Evolutionary conservation across 2,329 filamentous ascomycete genomes (phyloP), one percentile per base, ranked within the genome.

Genomic region (Trichoderma harzianum): DNA sequence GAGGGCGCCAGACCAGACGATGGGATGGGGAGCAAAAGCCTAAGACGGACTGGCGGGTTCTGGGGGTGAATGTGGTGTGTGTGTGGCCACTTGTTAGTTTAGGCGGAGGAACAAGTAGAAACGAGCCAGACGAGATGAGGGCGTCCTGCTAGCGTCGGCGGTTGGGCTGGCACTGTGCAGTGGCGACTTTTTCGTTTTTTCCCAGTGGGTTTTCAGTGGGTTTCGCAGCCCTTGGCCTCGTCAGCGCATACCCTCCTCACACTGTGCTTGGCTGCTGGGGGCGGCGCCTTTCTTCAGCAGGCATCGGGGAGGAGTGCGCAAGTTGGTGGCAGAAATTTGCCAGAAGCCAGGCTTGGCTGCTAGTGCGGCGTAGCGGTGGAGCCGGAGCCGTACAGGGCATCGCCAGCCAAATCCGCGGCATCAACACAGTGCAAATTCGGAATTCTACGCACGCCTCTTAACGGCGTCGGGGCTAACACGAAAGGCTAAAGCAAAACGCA

Each of bases 241-340:
- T 55, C 16, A 11, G 51, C 62, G 26, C 0, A 7, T 7, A 3
- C 10, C 12, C 16, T 1, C 2, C 57, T 62, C 55, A 32, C 60
- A 70, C 69, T 61, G 62, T 67, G 43, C 43, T 4, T 16, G 16
- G 26, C 28, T 58, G 30, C 14, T 18, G 28, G 26, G 28, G 55
- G 26, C 55, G 16, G 28, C 26, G 58, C 16, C n/a, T 47, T 65
- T 21, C 34, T 30, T 30, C 57, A 60, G 62, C 66, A 47, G 55
- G 66, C 66, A 57, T 61, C 53, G 51, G 66, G 66, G 66, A 57
- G 53, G 36, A 39, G 16, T 43, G 39, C 39, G 39, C 39, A n/a
- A n/a, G 39, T n/a, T 43, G 39, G 34, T 51, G 28, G 60, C 62
- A 55, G 55, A 69, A 69, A 68, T 34, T 53, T 62, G 66, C 57